phyloP scores from a whole-genome alignment of 148 eudicot species.

The Cornus florida region DNA sequence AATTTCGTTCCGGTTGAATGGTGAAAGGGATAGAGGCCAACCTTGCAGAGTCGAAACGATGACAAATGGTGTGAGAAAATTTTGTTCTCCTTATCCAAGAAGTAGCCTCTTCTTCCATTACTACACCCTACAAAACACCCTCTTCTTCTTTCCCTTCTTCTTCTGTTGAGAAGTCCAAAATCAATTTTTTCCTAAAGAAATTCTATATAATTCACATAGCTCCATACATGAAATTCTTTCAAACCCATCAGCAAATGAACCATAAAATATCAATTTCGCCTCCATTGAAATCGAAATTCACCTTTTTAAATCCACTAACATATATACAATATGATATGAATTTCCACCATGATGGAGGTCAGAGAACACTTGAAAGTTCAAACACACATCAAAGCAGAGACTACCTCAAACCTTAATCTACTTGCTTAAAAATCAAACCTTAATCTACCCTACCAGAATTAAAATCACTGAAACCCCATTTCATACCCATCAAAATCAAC shows the following conservation, averaged over 20 bases:
- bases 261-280: constrained; percentile 9
- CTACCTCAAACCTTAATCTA: not conserved
- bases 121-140: constrained; percentile 21
- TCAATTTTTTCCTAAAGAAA: constrained; percentile 19
- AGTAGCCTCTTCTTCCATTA: constrained; percentile 66
- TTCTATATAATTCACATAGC: constrained; percentile 17
- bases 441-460: not conserved
- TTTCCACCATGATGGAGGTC: not conserved
- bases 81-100: constrained; percentile 86
- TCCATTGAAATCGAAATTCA: not conserved
- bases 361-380: not conserved
- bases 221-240: constrained; percentile 22
- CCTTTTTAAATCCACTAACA: not conserved
- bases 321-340: not conserved
- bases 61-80: constrained; percentile 74
- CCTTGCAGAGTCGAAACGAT: constrained; percentile 57
- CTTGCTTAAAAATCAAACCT: not conserved
- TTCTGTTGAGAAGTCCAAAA: constrained; percentile 16
- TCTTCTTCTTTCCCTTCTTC: constrained; percentile 10
- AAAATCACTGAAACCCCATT: constrained; percentile 2
- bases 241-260: constrained; percentile 35
- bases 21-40: constrained; percentile 45
- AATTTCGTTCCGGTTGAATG: constrained; percentile 26
- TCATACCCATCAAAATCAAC: constrained; percentile 6
- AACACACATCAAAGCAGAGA: constrained; percentile 7